phyloP scores from a whole-genome alignment of 2,329 filamentous ascomycete species.

The Aspergillus fumigatus region DNA sequence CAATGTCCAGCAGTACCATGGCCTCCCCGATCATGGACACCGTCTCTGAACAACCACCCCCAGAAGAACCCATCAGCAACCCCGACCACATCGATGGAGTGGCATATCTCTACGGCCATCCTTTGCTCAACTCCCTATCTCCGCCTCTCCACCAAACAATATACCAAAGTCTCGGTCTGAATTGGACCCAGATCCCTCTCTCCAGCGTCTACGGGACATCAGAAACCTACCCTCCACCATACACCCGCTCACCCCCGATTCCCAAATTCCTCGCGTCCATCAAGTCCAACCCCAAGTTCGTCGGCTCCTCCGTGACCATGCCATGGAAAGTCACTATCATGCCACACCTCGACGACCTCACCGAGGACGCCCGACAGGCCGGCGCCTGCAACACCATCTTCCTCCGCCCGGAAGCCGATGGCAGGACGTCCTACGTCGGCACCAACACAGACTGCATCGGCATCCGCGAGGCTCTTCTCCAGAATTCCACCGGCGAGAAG shows the following conservation, averaged over 20 bases:
- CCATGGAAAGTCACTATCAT: conserved; percentile 77
- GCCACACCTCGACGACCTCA: conserved; percentile 66
- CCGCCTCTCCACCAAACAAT: conserved; percentile 53
- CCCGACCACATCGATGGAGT: conserved; percentile 42
- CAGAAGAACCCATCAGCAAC: conserved; percentile 30
- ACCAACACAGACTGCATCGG: conserved; percentile 80
- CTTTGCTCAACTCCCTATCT: conserved; percentile 53
- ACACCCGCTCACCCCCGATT: conserved; percentile 33
- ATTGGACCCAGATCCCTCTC: conserved; percentile 50
- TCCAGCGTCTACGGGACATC: conserved; percentile 29
- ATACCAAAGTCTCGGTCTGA: conserved; percentile 47
- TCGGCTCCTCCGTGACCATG: conserved; percentile 74
- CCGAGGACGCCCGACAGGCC: conserved; percentile 66
- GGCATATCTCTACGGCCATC: conserved; percentile 55
- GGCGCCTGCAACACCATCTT: conserved; percentile 80
- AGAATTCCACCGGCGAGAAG: conserved; percentile 39
- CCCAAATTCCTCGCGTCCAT: conserved; percentile 32
- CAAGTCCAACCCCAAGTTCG: conserved; percentile 36
- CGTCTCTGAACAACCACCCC: conserved; percentile 7
- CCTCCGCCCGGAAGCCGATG: conserved; percentile 45
- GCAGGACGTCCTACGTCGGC: conserved; percentile 57
- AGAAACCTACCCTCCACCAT: conserved; percentile 29
- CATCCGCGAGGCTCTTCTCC: conserved; percentile 66
- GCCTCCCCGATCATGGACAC: conserved; percentile 14
- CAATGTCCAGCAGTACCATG: conserved; percentile 15